phyloP scores from a whole-genome alignment of 495 filamentous ascomycete genomes.

The Terfezia boudieri region DNA sequence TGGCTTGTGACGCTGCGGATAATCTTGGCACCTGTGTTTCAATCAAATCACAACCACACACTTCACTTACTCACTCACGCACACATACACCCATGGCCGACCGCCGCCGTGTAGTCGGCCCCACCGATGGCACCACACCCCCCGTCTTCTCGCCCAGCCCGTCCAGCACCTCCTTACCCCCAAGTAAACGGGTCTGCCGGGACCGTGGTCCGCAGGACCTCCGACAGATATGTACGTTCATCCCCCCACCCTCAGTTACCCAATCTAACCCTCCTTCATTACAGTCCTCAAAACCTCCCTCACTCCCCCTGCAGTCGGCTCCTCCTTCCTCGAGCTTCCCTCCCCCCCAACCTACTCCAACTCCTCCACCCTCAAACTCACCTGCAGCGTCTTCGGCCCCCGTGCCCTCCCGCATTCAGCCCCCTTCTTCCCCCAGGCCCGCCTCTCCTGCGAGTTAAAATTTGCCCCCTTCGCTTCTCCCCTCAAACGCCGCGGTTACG shows the following conservation, averaged over 20 bases:
- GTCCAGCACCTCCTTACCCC: conserved; percentile 14
- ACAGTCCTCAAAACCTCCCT: conserved; percentile 77
- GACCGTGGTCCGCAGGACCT: conserved; percentile 38
- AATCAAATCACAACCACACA: not conserved
- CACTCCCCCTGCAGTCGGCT: conserved; percentile 81
- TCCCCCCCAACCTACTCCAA: conserved; percentile 19
- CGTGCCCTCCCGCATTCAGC: conserved; percentile 73
- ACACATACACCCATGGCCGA: conserved; percentile 39
- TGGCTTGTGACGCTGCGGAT: too few species aligned
- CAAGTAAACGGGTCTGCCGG: conserved; percentile 22
- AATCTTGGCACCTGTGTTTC: too few species aligned
- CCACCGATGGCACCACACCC: conserved; percentile 51
- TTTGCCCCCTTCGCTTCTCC: conserved; percentile 83
- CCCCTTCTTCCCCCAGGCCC: conserved; percentile 70
- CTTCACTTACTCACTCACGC: not conserved
- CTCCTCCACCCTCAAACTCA: conserved; percentile 57
- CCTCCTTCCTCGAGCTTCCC: conserved; percentile 70
- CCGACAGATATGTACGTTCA: conserved; percentile 58
- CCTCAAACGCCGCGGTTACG: conserved; percentile 52
- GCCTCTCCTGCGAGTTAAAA: conserved; percentile 80
- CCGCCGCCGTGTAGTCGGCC: conserved; percentile 77
- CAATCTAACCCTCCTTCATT: not conserved
- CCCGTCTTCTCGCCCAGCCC: conserved; percentile 38
- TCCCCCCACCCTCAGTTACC: not conserved
- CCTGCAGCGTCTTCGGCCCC: conserved; percentile 80